Percentiles rank a stretch among this genome's conserved stretches.
Evolutionary conservation across 148 eudicot species (phyloP).

Genomic region (Nepenthes mirabilis): DNA sequence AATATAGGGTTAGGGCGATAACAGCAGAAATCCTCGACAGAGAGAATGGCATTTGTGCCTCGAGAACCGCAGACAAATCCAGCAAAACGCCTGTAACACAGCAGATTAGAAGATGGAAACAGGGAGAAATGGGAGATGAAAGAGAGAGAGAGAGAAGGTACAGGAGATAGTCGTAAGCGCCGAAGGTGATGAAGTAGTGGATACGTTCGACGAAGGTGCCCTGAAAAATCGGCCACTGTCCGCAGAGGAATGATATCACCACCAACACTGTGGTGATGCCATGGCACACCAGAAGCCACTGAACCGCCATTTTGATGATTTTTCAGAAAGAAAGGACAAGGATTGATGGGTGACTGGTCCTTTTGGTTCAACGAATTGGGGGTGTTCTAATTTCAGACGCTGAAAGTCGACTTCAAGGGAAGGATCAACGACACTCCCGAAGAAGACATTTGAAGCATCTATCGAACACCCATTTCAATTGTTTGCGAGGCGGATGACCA

Average conservation of each 20-base stretch:
- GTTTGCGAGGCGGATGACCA: no score
- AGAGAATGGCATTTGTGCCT: conserved; percentile 55
- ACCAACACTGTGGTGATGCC: conserved; percentile 60
- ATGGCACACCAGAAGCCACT: conserved; percentile 75
- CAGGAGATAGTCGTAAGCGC: conserved; percentile 76
- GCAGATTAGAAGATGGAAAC: not conserved
- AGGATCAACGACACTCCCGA: no score
- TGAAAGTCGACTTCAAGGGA: no score
- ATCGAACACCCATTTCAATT: no score
- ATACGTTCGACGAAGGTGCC: conserved; percentile 73
- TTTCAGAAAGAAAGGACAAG: not conserved
- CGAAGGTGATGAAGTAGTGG: conserved; percentile 67
- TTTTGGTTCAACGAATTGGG: no score
- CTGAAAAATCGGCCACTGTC: conserved; percentile 90
- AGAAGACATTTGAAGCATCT: no score
- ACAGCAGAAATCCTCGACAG: conserved; percentile 73
- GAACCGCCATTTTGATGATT: conserved; percentile 33
- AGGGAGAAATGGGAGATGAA: not conserved
- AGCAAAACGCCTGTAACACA: conserved; percentile 47
- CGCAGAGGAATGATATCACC: conserved; percentile 71
- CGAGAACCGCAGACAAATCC: conserved; percentile 48
- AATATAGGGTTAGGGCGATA: conserved; percentile 88
- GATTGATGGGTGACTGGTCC: not conserved
- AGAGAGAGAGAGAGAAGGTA: conserved; percentile 10
- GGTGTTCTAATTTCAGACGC: no score